These are phyloP conservation scores for Leucosporidium yakuticum DNA, from an alignment of 768 basidiomycete genomes.

Conservation along the genomic window DNA sequence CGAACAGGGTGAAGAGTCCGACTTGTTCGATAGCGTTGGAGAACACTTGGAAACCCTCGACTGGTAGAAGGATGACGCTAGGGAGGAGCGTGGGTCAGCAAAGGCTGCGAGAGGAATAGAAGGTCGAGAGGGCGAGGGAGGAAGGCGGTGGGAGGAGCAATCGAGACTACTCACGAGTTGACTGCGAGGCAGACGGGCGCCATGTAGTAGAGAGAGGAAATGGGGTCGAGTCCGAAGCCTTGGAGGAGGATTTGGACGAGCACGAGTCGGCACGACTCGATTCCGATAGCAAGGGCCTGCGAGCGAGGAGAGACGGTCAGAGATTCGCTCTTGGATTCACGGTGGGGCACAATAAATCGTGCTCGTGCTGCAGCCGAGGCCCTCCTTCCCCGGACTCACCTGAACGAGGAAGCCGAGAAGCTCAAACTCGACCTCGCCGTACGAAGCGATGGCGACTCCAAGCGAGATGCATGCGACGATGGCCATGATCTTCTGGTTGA, in stretches of 20 bases:
- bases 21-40: slow-evolving; percentile 59
- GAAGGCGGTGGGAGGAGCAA: too few species aligned
- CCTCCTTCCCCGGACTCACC: slow-evolving; percentile 49
- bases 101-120: too few species aligned
- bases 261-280: slow-evolving; percentile 86
- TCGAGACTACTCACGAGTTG: slow-evolving; percentile 55
- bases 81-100: too few species aligned
- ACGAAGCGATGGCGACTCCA: slow-evolving; percentile 81
- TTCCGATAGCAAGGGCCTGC: slow-evolving; percentile 48
- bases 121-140: too few species aligned
- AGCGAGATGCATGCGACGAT: slow-evolving; percentile 84
- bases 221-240: slow-evolving; percentile 67
- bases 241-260: slow-evolving; percentile 94
- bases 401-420: slow-evolving; percentile 81
- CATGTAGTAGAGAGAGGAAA: slow-evolving; percentile 23
- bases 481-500: slow-evolving; percentile 64
- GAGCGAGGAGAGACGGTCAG: background rate
- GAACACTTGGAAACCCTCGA: slow-evolving; percentile 83
- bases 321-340: slow-evolving; percentile 49
- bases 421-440: slow-evolving; percentile 80
- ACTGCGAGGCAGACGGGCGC: slow-evolving; percentile 68
- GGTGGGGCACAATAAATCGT: too few species aligned
- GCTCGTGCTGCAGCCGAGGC: too few species aligned
- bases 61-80: slow-evolving; percentile 67
- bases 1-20: slow-evolving; percentile 43